phyloP scores from a whole-genome alignment of 2,329 filamentous ascomycete genomes.

The Pseudophaeomoniella oleicola region DNA sequence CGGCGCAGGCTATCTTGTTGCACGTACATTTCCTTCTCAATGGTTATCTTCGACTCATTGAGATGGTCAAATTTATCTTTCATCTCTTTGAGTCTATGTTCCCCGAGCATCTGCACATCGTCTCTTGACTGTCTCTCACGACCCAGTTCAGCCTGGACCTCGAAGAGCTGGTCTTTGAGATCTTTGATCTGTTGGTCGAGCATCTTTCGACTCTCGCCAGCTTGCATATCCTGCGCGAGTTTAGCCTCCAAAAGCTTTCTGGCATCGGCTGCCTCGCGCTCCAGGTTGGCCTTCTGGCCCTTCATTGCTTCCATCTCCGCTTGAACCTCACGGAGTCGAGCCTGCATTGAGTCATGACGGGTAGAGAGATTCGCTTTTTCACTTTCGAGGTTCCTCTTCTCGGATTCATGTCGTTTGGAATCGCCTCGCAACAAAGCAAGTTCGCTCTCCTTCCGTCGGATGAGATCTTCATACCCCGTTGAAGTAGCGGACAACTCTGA shows the following conservation, averaged over 20 bases:
- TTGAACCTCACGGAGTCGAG: conserved; percentile 67
- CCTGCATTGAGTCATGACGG: conserved; percentile 67
- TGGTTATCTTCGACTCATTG: conserved; percentile 90
- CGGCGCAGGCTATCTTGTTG: conserved; percentile 85
- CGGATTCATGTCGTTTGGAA: conserved; percentile 66
- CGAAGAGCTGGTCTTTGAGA: conserved; percentile 72
- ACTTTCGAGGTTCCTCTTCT: conserved; percentile 62
- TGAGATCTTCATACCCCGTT: conserved; percentile 86
- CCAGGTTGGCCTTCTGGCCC: conserved; percentile 67
- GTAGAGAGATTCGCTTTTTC: conserved; percentile 57
- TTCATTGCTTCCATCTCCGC: conserved; percentile 78
- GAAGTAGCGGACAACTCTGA: conserved; percentile 79
- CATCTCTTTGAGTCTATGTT: conserved; percentile 72
- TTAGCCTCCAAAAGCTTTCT: conserved; percentile 76
- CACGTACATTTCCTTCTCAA: conserved; percentile 93
- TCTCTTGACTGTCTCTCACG: conserved; percentile 85
- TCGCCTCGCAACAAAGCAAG: conserved; percentile 72
- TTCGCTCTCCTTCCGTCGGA: conserved; percentile 89
- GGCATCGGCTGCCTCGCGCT: conserved; percentile 79
- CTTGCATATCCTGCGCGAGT: conserved; percentile 77
- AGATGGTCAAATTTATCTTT: conserved; percentile 74
- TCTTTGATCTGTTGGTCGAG: conserved; percentile 78
- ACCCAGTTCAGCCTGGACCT: conserved; percentile 76
- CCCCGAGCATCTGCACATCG: conserved; percentile 77
- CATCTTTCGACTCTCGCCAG: conserved; percentile 64